Evolutionary conservation across 2,329 filamentous ascomycete species (phyloP), one percentile per base, ranked within the genome.

Genomic region (Penicillium vulpinum): DNA sequence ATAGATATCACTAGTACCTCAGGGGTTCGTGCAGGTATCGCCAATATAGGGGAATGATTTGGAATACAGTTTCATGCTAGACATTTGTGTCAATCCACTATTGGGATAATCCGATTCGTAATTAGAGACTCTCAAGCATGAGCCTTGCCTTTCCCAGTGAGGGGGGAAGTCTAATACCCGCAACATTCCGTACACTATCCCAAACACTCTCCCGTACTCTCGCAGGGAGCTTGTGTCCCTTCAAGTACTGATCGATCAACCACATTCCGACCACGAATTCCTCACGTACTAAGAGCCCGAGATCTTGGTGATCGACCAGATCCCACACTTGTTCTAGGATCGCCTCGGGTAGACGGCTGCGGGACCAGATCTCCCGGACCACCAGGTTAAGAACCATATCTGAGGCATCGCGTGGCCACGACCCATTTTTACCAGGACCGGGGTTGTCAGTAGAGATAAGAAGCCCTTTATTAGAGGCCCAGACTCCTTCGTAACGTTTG

Each of bases 261-360:
- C 78, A 81, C 69, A 80, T 74, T 24, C 79, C 79, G 39, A 81
- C 78, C 47, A 81, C 76, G 53, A 81, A 81, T 65, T 80, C 78
- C 48, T 80, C 77, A 53, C 73, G 68, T 18, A 69, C 71, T 28
- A 80, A 61, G 47, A 77, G 67, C 13, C 75, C 74, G 29, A 71
- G 68, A 4, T 64, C 62, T 55, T 72, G 70, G 15, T 69, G 67
- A 58, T 75, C 72, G 18, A 81, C 79, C 3, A 81, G 70, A 54
- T 79, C 67, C 78, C 78, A 81, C 41, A 81, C 72, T 56, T 78
- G 72, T 59, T 73, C 76, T 29, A 81, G 65, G 7, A 74, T 64
- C 45, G 68, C 55, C 21, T 61, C 33, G 10, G 76, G 73, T 22
- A 81, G 64, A 10, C 75, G 72, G 62, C 78, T 81, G 41, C 79